Evolutionary conservation across 2,329 filamentous ascomycete genomes (phyloP), one percentile per base, ranked within the genome.

Genomic region (Clonostachys rosea): DNA sequence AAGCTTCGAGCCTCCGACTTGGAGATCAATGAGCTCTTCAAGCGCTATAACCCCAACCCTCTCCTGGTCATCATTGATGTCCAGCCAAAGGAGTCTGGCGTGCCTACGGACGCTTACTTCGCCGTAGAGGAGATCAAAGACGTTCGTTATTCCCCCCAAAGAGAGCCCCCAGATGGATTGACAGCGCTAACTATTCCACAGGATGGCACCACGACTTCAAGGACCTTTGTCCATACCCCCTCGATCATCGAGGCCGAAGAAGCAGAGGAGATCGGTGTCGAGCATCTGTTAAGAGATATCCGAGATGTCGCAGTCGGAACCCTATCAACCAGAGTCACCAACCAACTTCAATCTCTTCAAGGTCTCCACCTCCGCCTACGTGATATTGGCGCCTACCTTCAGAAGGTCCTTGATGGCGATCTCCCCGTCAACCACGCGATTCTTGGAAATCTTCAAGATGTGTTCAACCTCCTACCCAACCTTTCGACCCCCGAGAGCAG

Each of bases 111-210:
- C 73, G 94, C 94, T 43, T 99, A 99, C 75, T 99, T 99, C 74
- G 94, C 94, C 6, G 90, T 99, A 44, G 94, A 99, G 64, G 94
- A 99, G 76, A 99, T 99, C 73, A 97, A 97, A 75, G 94, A 99
- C 76, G 91, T 96, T 73, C 63, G 86, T 74, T 42, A 17, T 20
- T 34, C 36, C 33, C 6, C 6, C n/a, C n/a, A n/a, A 12, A 42
- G 45, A 45, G 39, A 5, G 34, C 42, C 16, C 18, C 12, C 7
- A 17, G 35, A 37, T 8, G 30, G 3, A 13, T 34, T 16, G 20
- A 41, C 17, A 5, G 13, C 4, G 17, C 14, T 34, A 10, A 34
- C 48, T 50, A 48, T 51, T 36, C 30, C 13, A 18, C 54, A 97
- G 92, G 94, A 99, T 64, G 94, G 94, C 65, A 97, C 94, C 52